Evolutionary conservation across 2,329 filamentous ascomycete species (phyloP), one percentile per base, ranked within the genome.

Genomic region (Venturia carpophila): DNA sequence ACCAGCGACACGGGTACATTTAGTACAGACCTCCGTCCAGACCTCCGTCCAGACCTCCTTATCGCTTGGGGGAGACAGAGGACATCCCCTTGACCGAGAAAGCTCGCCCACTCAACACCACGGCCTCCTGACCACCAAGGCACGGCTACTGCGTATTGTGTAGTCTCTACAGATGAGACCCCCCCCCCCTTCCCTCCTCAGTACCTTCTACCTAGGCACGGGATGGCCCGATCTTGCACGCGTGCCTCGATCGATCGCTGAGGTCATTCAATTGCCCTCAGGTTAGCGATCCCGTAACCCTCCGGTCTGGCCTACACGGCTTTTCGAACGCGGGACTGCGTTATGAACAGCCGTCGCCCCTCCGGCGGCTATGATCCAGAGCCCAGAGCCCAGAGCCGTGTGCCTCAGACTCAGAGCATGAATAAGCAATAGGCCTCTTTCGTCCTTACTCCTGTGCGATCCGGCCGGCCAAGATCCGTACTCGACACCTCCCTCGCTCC

Each of bases 181-280:
- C 9, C 47, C 1, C 21, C n/a, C n/a, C n/a, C n/a, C n/a, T n/a
- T n/a, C n/a, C n/a, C n/a, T n/a, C n/a, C n/a, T n/a, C n/a, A n/a
- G n/a, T n/a, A n/a, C n/a, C 47, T 27, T 9, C 13, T 30, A 17
- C 24, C 47, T 27, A 15, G 47, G 21, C 17, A 52, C 47, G 21
- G 47, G 13, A 52, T 52, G 47, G 11, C 21, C 47, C 47, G 13
- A 52, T 56, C 19, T 56, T 24, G 30, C 52, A 56, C 1, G 52
- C 52, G n/a, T 56, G 27, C 37, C 52, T 37, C 52, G 15, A 37
- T 56, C 52, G 52, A 37, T 56, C 52, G 52, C 37, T 34, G 52
- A 34, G 27, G 52, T 58, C 52, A 37, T 58, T 6, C 30, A 4
- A n/a, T n/a, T n/a, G 30, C 45, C 45, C 24, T 19, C 5, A n/a